Base-by-base conservation (phyloP, 1,284 basidiomycete species). In the Cryptococcus sp. region DNA sequence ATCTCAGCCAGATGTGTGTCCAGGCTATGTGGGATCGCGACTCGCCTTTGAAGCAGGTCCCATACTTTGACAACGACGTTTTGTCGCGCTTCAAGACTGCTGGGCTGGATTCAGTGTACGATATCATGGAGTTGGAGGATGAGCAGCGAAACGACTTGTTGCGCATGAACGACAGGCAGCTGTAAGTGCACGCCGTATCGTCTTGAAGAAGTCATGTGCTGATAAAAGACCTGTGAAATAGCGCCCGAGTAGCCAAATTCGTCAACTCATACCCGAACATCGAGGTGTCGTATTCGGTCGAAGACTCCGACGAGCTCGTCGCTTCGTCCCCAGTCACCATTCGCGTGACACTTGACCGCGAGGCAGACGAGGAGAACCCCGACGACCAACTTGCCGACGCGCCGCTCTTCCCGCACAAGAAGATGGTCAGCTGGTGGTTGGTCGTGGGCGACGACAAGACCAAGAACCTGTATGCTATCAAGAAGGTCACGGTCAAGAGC, bases 1-100 rank as follows among this genome's bases (percentile, higher is more conserved):
- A 99, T 80, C 78, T 99, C 58, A 91, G 89, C n/a, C 96, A 99
- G 80, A 99, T 99, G 95, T 93, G 91, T 76, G 93, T 98, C 2
- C 96, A 99, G 78, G 94, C 91, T 0, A 88, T 95, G 75, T 98
- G 95, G 95, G 94, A 99, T 72, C 89, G 88, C 35, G 96, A 97
- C 77, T 92, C 89, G 47, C 91, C 93, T 0, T 79, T 98, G 72
- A 91, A 90, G 73, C 95, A 99, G 76, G 89, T 99, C 48, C 96
- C 96, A 11, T 92, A 96, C 79, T 99, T 98, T 78, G 91, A 94
- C 64, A 79, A 85, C 10, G 89, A 93, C 48, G 90, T 91, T 38
- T 82, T 99, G 70, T 85, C 88, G 71, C 85, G 94, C 19, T 98
- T 93, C 82, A 89, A 90, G 72, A 85, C 83, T 0, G 88, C 87